Evolutionary conservation across 2,329 filamentous ascomycete species (phyloP).

Genomic region (Calycina herbarum): DNA sequence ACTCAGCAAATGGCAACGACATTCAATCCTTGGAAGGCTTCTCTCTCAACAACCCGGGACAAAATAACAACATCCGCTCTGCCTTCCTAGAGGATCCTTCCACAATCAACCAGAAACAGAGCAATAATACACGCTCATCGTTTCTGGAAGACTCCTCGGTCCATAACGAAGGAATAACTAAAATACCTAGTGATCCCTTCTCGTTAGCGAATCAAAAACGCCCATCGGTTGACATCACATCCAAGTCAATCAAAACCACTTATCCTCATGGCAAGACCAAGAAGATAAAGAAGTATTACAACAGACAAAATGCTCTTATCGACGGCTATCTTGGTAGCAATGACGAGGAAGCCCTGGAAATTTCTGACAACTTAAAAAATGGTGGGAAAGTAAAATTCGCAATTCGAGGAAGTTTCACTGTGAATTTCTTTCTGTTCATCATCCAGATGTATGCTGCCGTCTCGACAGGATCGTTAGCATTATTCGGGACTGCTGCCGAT

Average conservation of each 20-base stretch:
- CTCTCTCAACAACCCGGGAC: background rate
- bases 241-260: conserved; percentile 48
- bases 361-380: conserved; percentile 52
- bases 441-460: conserved; percentile 60
- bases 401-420: conserved; percentile 50
- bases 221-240: conserved; percentile 37
- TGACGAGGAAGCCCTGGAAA: conserved; percentile 53
- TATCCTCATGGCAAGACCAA: conserved; percentile 47
- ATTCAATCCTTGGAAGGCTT: background rate
- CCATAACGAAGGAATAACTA: background rate
- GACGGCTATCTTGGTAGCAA: conserved; percentile 55
- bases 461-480: conserved; percentile 59
- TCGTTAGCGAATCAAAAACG: conserved; percentile 37
- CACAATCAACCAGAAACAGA: background rate
- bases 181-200: conserved; percentile 37
- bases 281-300: conserved; percentile 49
- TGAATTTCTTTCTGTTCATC: conserved; percentile 55
- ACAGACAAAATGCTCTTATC: conserved; percentile 49
- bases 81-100: background rate
- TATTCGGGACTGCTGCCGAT: conserved; percentile 65
- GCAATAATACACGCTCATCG: background rate
- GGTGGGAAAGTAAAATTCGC: conserved; percentile 54
- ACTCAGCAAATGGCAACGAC: background rate
- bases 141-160: background rate
- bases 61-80: background rate